phyloP scores from a whole-genome alignment of 2,329 filamentous ascomycete species.

The Colletotrichum musae region DNA sequence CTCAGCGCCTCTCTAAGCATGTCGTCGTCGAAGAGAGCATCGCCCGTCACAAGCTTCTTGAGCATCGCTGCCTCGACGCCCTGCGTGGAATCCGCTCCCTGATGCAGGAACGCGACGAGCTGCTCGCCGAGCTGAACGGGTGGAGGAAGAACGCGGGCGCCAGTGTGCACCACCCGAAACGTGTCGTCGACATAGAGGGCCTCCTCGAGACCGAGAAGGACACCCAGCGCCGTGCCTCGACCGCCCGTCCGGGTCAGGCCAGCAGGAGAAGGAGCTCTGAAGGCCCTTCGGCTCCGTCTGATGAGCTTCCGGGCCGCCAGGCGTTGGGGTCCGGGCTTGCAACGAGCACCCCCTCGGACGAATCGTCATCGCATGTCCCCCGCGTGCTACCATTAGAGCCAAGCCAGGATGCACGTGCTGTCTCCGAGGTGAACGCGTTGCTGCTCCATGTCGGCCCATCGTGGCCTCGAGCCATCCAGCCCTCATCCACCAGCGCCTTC shows the following conservation, averaged over 20 bases:
- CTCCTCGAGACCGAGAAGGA: slow-evolving; percentile 31
- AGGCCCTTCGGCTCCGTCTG: not conserved
- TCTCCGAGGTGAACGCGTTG: slow-evolving; percentile 14
- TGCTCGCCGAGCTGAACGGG: slow-evolving; percentile 48
- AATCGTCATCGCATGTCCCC: not conserved
- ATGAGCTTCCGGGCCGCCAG: not conserved
- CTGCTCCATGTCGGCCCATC: slow-evolving; percentile 21
- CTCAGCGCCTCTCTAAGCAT: slow-evolving; percentile 56
- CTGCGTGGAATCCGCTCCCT: slow-evolving; percentile 42
- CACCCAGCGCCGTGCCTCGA: not conserved
- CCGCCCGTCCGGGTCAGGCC: not conserved
- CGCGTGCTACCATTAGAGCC: slow-evolving; percentile 7
- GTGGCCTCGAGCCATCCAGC: slow-evolving; percentile 8
- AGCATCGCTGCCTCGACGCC: slow-evolving; percentile 41
- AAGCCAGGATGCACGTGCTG: slow-evolving; percentile 2
- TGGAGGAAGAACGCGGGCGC: slow-evolving; percentile 41
- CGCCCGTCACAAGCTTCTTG: slow-evolving; percentile 47
- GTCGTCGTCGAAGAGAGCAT: slow-evolving; percentile 56
- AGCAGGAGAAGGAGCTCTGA: not conserved
- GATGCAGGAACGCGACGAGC: slow-evolving; percentile 47
- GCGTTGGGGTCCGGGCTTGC: not conserved
- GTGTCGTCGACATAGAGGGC: slow-evolving; percentile 14
- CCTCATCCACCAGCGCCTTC: not conserved
- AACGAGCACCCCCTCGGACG: not conserved
- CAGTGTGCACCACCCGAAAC: slow-evolving; percentile 3